These are phyloP conservation scores for Exophiala spinifera DNA, from an alignment of 2,329 filamentous ascomycete genomes.

Conservation along the genomic window DNA sequence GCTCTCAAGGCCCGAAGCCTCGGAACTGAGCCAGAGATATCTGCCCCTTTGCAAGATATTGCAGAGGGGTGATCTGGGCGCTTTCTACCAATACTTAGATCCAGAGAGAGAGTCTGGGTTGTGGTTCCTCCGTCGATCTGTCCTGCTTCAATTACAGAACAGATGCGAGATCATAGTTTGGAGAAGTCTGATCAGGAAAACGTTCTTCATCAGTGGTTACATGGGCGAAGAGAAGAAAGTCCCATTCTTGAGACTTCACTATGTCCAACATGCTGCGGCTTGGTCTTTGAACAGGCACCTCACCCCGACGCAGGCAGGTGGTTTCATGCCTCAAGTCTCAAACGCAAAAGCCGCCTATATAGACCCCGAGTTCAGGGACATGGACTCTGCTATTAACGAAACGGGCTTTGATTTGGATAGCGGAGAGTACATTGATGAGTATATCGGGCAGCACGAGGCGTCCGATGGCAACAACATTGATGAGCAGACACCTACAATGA, in stretches of 20 bases:
- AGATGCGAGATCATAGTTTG: slow-evolving; percentile 78
- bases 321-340: slow-evolving; percentile 29
- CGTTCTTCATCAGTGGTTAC: slow-evolving; percentile 75
- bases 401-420: slow-evolving; percentile 24
- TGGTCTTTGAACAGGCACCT: slow-evolving; percentile 40
- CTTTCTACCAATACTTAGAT: slow-evolving; percentile 68
- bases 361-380: slow-evolving; percentile 42
- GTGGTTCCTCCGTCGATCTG: slow-evolving; percentile 73
- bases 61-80: slow-evolving; percentile 67
- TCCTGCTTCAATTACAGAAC: slow-evolving; percentile 72
- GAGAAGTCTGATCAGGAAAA: slow-evolving; percentile 74
- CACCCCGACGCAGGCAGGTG: slow-evolving; percentile 17
- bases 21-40: slow-evolving; percentile 64
- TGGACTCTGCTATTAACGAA: slow-evolving; percentile 30
- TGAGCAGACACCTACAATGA: slow-evolving; percentile 40
- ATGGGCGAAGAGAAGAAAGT: slow-evolving; percentile 59
- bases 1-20: slow-evolving; percentile 67
- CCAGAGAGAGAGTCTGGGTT: slow-evolving; percentile 42
- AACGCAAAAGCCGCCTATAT: slow-evolving; percentile 16
- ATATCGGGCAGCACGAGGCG: slow-evolving; percentile 16
- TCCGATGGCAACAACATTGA: neutral
- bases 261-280: slow-evolving; percentile 62
- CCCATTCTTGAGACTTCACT: slow-evolving; percentile 69
- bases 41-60: slow-evolving; percentile 70
- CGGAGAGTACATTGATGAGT: slow-evolving; percentile 24